phyloP scores from a whole-genome alignment of 805 yeast genomes.

The Candida pseudofarinosa region DNA sequence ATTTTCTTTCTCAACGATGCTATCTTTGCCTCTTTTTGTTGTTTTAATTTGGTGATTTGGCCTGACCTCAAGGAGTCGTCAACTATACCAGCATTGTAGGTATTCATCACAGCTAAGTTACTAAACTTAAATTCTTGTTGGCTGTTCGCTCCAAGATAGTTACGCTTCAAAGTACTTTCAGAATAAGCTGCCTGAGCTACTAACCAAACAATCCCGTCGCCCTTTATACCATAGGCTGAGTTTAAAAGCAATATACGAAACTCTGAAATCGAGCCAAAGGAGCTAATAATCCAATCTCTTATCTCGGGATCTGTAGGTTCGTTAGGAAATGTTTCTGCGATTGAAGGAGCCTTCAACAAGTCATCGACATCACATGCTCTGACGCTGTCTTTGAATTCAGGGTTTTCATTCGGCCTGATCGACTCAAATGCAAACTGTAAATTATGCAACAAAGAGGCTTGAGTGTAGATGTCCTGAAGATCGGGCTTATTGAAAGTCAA shows the following conservation, averaged over 20 bases:
- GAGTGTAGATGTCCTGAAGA: conserved; percentile 40
- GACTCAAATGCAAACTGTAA: conserved; percentile 47
- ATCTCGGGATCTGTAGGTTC: conserved; percentile 34
- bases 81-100: conserved; percentile 90
- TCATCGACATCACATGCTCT: conserved; percentile 22
- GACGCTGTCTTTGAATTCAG: conserved; percentile 12
- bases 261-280: conserved; percentile 76
- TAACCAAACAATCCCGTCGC: conserved; percentile 91
- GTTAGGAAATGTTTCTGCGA: conserved; percentile 27
- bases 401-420: conserved; percentile 24
- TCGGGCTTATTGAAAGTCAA: conserved; percentile 44
- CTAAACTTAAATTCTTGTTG: conserved; percentile 24
- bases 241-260: conserved; percentile 66
- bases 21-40: conserved; percentile 28
- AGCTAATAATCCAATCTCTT: conserved; percentile 46
- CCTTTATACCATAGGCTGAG: conserved; percentile 69
- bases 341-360: conserved; percentile 44
- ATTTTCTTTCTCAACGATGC: conserved; percentile 22
- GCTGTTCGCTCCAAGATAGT: conserved; percentile 1
- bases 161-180: conserved; percentile 20
- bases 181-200: conserved; percentile 52
- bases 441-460: conserved; percentile 46
- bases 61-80: conserved; percentile 55
- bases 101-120: conserved; percentile 64
- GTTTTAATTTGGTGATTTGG: conserved; percentile 42